Conservation (phyloP, 495 filamentous ascomycete genomes). For the Umbilicaria muhlenbergii region DNA sequence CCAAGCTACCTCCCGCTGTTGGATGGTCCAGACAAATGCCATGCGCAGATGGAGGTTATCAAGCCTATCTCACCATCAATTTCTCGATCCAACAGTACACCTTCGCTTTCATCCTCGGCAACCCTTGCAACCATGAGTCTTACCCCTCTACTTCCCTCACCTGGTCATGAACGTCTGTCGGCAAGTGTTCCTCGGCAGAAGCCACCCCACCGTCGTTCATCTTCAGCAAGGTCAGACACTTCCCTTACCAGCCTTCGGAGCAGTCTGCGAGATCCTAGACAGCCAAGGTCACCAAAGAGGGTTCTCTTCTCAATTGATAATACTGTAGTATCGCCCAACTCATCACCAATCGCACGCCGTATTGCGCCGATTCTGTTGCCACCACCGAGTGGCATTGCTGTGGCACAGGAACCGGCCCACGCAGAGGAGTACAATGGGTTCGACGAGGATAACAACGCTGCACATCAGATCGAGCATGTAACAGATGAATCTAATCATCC, state of each 20-base stretch:
- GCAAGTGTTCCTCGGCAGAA: conserved; percentile 5
- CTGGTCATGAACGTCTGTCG: not conserved
- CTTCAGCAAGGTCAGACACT: conserved; percentile 8
- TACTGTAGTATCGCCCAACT: conserved; percentile 12
- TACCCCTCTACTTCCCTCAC: conserved; percentile 1
- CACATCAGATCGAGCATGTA: not conserved
- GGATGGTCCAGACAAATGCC: conserved; percentile 22
- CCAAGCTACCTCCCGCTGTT: conserved; percentile 43
- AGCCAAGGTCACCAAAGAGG: conserved; percentile 13
- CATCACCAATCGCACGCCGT: conserved; percentile 7
- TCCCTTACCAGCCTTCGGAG: conserved; percentile 9
- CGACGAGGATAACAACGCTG: not conserved
- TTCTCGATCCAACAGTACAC: not conserved
- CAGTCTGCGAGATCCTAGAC: conserved; percentile 12
- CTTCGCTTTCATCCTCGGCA: conserved; percentile 9
- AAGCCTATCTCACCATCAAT: not conserved
- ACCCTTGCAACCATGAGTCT: conserved; percentile 1
- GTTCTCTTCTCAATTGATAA: conserved; percentile 14
- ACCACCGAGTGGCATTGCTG: not conserved
- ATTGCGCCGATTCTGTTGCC: not conserved
- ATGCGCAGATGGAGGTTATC: not conserved
- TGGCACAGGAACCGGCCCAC: not conserved
- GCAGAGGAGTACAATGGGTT: not conserved
- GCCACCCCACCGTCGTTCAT: conserved; percentile 4
- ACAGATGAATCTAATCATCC: not conserved